phyloP scores from a whole-genome alignment of 257 asterid genomes.

The Solanum lycopersicoides region DNA sequence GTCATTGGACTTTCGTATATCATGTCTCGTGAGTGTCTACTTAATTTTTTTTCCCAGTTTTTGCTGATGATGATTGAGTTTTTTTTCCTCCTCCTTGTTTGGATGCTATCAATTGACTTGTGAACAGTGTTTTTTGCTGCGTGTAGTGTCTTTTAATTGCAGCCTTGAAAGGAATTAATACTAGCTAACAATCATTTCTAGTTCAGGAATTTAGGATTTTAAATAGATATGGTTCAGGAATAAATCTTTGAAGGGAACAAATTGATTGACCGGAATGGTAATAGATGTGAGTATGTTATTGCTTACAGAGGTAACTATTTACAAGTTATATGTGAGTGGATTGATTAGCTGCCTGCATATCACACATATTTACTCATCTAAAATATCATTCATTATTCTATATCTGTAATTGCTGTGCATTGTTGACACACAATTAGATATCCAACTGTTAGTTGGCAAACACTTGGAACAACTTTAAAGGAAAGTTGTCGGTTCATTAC shows the following conservation, averaged over 20 bases:
- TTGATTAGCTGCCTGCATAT: background rate
- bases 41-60: background rate
- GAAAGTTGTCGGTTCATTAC: background rate
- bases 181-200: background rate
- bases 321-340: background rate
- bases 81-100: background rate
- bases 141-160: background rate
- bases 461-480: background rate
- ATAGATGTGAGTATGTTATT: background rate
- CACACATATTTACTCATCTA: background rate
- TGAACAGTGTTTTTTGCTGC: background rate
- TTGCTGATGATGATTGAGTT: background rate
- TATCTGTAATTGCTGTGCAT: background rate
- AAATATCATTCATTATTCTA: background rate
- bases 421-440: background rate
- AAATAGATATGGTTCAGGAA: background rate
- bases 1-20: conserved; percentile 41
- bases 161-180: background rate
- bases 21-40: conserved; percentile 32
- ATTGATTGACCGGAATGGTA: background rate
- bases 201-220: background rate
- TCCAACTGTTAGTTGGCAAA: background rate
- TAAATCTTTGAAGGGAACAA: background rate
- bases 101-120: background rate
- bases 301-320: background rate